A percentile compares a stretch with the other conserved stretches of the same genome.
These are phyloP conservation scores for Penicillium olsonii DNA, from an alignment of 2,329 filamentous ascomycete genomes.

Conservation along the genomic window DNA sequence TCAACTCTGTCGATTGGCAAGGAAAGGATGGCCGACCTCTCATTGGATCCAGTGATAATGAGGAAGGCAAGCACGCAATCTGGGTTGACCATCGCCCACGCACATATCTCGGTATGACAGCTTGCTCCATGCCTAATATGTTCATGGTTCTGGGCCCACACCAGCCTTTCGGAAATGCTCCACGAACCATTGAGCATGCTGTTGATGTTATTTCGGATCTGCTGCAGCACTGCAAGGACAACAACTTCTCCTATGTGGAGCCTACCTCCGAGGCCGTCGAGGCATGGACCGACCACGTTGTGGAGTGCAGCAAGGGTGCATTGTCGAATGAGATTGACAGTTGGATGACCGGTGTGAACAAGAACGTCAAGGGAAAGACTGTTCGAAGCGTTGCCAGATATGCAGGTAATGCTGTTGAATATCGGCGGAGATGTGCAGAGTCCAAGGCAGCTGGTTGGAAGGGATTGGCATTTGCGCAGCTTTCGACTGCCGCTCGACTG, in stretches of 20 bases:
- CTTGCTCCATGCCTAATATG: slow-evolving; percentile 51
- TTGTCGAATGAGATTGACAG: slow-evolving; percentile 52
- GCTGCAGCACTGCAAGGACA: slow-evolving; percentile 25
- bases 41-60: slow-evolving; percentile 12
- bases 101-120: slow-evolving; percentile 48
- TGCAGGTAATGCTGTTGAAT: slow-evolving; percentile 48
- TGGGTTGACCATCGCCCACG: slow-evolving; percentile 30
- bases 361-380: slow-evolving; percentile 49
- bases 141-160: slow-evolving; percentile 59
- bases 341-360: slow-evolving; percentile 60
- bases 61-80: slow-evolving; percentile 25
- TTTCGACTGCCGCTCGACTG: not conserved
- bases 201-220: slow-evolving; percentile 43
- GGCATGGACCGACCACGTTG: slow-evolving; percentile 52
- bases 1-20: slow-evolving; percentile 43
- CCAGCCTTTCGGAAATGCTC: slow-evolving; percentile 42
- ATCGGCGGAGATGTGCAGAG: slow-evolving; percentile 29
- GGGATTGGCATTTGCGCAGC: slow-evolving; percentile 5
- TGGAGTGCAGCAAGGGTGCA: slow-evolving; percentile 47
- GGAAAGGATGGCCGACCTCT: slow-evolving; percentile 38
- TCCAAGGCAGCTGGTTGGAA: slow-evolving; percentile 10
- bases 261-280: slow-evolving; percentile 43
- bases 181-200: slow-evolving; percentile 35
- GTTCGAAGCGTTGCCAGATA: slow-evolving; percentile 50
- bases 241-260: slow-evolving; percentile 34